Evolutionary conservation across 208 protist species (phyloP).

Genomic region (Wallacemonas sp.): DNA sequence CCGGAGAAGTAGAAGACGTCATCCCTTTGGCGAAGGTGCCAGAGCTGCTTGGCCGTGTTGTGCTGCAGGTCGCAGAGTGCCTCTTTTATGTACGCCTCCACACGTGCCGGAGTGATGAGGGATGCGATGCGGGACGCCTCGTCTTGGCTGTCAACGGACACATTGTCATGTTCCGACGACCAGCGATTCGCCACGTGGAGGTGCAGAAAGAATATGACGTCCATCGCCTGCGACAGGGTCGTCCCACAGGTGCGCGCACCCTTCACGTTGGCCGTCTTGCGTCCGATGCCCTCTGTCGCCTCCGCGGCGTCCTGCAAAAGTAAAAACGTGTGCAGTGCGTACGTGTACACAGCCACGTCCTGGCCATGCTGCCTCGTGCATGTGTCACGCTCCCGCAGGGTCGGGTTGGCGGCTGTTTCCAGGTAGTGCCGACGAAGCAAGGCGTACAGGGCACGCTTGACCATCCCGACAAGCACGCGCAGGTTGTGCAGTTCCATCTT

Average conservation of each 20-base stretch:
- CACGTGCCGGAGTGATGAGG: slow-evolving; percentile 13
- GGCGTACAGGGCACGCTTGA: slow-evolving; percentile 1
- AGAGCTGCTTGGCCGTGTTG: slow-evolving; percentile 74
- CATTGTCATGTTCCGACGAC: neutral
- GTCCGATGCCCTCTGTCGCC: neutral
- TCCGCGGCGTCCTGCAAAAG: slow-evolving; percentile 25
- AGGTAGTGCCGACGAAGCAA: slow-evolving; percentile 14
- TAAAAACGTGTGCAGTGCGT: slow-evolving; percentile 20
- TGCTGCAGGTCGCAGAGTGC: slow-evolving; percentile 62
- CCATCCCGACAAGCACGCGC: slow-evolving; percentile 9
- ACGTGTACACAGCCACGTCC: slow-evolving; percentile 3
- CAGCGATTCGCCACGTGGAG: slow-evolving; percentile 5
- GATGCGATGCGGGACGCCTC: neutral
- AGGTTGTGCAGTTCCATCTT: neutral
- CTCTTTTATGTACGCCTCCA: slow-evolving; percentile 51
- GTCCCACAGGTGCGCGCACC: slow-evolving; percentile 52
- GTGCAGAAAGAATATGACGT: slow-evolving; percentile 67
- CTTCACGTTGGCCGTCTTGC: too few relatives aligned
- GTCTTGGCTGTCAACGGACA: neutral
- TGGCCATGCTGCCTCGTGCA: neutral
- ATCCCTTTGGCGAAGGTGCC: slow-evolving; percentile 44
- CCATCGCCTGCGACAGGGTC: slow-evolving; percentile 45
- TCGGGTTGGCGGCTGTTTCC: neutral
- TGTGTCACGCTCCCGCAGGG: too few relatives aligned
- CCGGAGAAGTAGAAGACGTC: slow-evolving; percentile 59